phyloP scores from a whole-genome alignment of 495 filamentous ascomycete species.

The Talaromyces stipitatus region DNA sequence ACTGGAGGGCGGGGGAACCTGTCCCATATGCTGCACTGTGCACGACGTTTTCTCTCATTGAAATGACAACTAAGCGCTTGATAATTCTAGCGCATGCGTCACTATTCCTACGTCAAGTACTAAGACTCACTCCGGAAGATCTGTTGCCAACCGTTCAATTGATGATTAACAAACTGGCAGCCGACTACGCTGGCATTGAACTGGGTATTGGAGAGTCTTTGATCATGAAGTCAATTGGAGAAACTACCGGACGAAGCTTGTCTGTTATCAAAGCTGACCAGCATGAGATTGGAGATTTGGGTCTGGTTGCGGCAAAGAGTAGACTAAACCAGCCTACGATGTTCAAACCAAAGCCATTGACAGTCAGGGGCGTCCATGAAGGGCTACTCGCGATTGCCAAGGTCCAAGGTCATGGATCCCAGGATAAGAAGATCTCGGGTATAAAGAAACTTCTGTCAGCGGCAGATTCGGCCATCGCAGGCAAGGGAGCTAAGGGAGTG shows the following conservation, averaged over 20 bases:
- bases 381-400: conserved; percentile 84
- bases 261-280: conserved; percentile 87
- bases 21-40: conserved; percentile 94
- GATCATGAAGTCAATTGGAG: conserved; percentile 97
- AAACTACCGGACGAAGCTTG: conserved; percentile 83
- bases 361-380: conserved; percentile 78
- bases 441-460: conserved; percentile 93
- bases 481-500: conserved; percentile 59
- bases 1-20: conserved; percentile 83
- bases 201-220: conserved; percentile 94
- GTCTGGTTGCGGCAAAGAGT: conserved; percentile 90
- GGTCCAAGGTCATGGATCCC: conserved; percentile 76
- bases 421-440: conserved; percentile 81
- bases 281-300: conserved; percentile 90
- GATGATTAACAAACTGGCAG: conserved; percentile 97
- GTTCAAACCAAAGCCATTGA: conserved; percentile 92
- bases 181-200: conserved; percentile 93
- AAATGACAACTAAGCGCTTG: conserved; percentile 86
- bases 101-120: conserved; percentile 83
- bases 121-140: conserved; percentile 83
- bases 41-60: conserved; percentile 86
- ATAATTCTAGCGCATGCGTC: conserved; percentile 82
- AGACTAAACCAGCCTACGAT: conserved; percentile 90
- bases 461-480: conserved; percentile 62
- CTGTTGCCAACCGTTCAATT: conserved; percentile 80